A percentile compares a stretch with the other conserved stretches of the same genome.
These are phyloP conservation scores for Leccinum subgranulosum DNA, from an alignment of 768 basidiomycete genomes.

Conservation along the genomic window DNA sequence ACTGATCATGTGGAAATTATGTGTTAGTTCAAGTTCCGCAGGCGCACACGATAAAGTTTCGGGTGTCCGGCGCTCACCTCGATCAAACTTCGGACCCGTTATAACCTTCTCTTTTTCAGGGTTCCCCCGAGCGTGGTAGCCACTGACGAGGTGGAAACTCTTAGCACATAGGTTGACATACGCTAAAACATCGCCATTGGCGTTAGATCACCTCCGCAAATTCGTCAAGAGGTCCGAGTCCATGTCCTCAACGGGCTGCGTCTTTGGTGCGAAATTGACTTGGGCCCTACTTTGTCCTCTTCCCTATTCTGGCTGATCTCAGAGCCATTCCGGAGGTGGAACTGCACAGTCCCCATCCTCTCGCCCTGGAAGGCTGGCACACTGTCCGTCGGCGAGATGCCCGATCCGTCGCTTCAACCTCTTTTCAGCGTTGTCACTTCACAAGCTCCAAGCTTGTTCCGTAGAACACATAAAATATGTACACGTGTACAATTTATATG, in stretches of 20 bases:
- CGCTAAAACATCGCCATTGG: constrained; percentile 16
- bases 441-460: neutral
- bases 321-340: constrained; percentile 24
- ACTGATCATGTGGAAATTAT: no score
- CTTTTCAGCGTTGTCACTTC: neutral
- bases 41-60: no score
- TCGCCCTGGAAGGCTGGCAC: constrained; percentile 18
- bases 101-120: constrained; percentile 12
- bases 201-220: constrained; percentile 10
- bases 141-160: constrained; percentile 19
- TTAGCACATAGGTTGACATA: constrained; percentile 15
- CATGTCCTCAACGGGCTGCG: constrained; percentile 27
- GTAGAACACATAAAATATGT: neutral
- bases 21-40: no score
- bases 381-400: constrained; percentile 16
- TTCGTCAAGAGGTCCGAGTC: constrained; percentile 18
- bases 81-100: neutral
- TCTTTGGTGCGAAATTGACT: constrained; percentile 23
- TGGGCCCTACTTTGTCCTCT: constrained; percentile 35
- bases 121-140: constrained; percentile 26
- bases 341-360: constrained; percentile 21
- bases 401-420: neutral
- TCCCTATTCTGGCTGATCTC: constrained; percentile 29
- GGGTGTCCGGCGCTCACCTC: neutral
- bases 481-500: neutral